Percentiles rank a stretch among this genome's conserved stretches.
Evolutionary conservation across 306 rosid species (phyloP).

Genomic region (Dicorynia guianensis): DNA sequence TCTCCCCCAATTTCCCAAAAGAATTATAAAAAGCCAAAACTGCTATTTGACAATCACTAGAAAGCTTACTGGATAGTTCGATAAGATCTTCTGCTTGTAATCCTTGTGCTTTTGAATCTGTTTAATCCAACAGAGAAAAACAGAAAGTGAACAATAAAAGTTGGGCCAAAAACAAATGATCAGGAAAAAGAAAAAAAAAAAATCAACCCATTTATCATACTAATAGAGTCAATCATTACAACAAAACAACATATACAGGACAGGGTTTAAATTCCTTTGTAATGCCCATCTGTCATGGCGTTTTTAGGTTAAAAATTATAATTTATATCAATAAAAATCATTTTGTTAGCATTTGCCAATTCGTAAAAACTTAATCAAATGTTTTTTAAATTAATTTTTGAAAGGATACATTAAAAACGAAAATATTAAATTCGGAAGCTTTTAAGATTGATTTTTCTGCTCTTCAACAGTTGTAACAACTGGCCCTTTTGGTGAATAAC

Average conservation of each 20-base stretch:
- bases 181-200: conserved; percentile 16
- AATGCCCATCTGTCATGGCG: not conserved
- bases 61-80: conserved; percentile 70
- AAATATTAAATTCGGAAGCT: conserved; percentile 10
- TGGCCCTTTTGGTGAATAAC: not conserved
- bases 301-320: conserved; percentile 8
- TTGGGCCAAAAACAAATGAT: conserved; percentile 24
- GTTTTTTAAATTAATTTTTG: not conserved
- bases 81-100: conserved; percentile 71
- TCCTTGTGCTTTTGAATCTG: conserved; percentile 86
- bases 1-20: conserved; percentile 14
- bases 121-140: conserved; percentile 42
- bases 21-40: conserved; percentile 24
- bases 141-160: conserved; percentile 13
- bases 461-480: not conserved
- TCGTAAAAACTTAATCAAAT: not conserved
- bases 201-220: not conserved
- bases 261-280: not conserved
- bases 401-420: not conserved
- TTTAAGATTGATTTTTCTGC: not conserved
- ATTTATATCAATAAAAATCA: not conserved
- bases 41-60: conserved; percentile 13
- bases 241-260: not conserved
- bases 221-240: not conserved
- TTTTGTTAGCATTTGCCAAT: not conserved